A percentile compares a stretch with the other conserved stretches of the same genome.
Conservation (phyloP, 176 grass and related monocot genomes). For the Lolium perenne region DNA sequence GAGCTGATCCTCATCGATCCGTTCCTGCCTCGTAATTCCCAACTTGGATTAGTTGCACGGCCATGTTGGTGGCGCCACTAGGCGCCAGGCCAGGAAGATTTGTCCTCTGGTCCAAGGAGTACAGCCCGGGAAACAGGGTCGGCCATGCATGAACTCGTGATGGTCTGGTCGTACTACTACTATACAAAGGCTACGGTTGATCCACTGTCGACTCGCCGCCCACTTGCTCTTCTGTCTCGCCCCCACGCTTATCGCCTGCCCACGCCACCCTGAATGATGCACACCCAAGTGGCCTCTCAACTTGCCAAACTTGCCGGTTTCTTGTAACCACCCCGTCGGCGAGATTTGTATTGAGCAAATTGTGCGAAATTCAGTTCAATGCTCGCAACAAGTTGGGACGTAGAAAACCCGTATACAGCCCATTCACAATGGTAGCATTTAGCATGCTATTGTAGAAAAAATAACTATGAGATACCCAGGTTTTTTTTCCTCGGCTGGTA, state of each 20-base stretch:
- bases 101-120: conserved; percentile 7
- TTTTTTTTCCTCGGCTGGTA: no score
- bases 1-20: background rate
- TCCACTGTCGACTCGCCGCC: background rate
- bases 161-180: background rate
- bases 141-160: background rate
- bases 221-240: background rate
- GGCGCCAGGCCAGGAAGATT: no score
- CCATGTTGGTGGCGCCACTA: background rate
- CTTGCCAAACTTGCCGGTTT: background rate
- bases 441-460: no score
- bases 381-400: background rate
- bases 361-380: background rate
- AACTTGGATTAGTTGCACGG: background rate
- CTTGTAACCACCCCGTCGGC: no score
- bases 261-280: background rate
- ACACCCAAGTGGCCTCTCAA: conserved; percentile 4
- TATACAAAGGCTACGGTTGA: background rate
- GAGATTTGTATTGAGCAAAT: background rate
- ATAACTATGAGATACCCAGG: no score
- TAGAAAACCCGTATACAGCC: background rate
- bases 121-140: background rate
- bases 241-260: background rate
- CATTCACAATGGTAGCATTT: no score
- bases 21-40: conserved; percentile 8